A percentile compares a stretch with the other conserved stretches of the same genome.
phyloP scores from a whole-genome alignment of 2,329 filamentous ascomycete genomes.

The Alternaria postmessia region DNA sequence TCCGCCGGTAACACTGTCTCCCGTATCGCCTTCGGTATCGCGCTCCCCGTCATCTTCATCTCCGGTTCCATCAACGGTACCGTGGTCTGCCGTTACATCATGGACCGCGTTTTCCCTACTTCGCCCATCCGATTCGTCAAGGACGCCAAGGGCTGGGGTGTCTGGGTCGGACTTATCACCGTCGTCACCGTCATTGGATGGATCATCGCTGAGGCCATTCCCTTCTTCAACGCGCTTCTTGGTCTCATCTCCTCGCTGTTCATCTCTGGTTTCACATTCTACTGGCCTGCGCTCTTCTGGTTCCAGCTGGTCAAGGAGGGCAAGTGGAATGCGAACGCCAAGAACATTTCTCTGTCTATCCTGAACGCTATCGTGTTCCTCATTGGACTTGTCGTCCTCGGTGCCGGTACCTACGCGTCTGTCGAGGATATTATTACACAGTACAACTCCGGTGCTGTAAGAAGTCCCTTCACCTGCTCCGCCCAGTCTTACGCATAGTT shows the following conservation, averaged over 20 bases:
- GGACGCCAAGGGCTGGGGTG: slow-evolving; percentile 51
- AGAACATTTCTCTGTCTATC: slow-evolving; percentile 44
- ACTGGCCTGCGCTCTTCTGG: slow-evolving; percentile 52
- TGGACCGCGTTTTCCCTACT: slow-evolving; percentile 68
- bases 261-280: slow-evolving; percentile 71
- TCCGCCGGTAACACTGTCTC: slow-evolving; percentile 66
- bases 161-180: slow-evolving; percentile 68
- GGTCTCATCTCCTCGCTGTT: slow-evolving; percentile 69
- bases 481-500: slow-evolving; percentile 41
- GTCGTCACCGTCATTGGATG: slow-evolving; percentile 69
- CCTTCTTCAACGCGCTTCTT: slow-evolving; percentile 74
- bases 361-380: slow-evolving; percentile 39
- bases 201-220: slow-evolving; percentile 75
- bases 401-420: slow-evolving; percentile 55
- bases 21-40: slow-evolving; percentile 77
- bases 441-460: slow-evolving; percentile 50
- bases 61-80: slow-evolving; percentile 75
- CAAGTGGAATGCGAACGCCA: slow-evolving; percentile 49
- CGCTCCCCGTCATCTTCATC: slow-evolving; percentile 75
- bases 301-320: slow-evolving; percentile 53
- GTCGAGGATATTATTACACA: slow-evolving; percentile 55
- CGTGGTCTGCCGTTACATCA: slow-evolving; percentile 71
- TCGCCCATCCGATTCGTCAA: slow-evolving; percentile 57
- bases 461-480: slow-evolving; percentile 54
- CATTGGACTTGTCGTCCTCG: slow-evolving; percentile 45